Base-by-base conservation (phyloP, 441 rosid species). In the Pelargonium fulgidum region DNA sequence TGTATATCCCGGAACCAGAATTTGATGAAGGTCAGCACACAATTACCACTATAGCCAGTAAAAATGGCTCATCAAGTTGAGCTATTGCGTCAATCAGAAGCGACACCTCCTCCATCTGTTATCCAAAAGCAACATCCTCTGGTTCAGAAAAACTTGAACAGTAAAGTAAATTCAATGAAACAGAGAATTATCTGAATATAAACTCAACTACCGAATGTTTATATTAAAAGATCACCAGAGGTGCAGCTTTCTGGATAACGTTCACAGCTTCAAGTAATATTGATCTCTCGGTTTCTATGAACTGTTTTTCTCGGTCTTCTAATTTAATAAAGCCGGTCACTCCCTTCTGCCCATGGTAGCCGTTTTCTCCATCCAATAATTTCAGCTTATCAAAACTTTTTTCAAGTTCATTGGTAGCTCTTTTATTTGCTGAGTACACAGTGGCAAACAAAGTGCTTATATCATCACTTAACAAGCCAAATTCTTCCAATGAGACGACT, bases 21-120 rank as follows among this genome's bases (percentile, higher is more conserved):
- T 87, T 89, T 84, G 90, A 86, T 77, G 99, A 83, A 87, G 90
- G 87, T 94, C 93, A 90, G 96, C 93, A 86, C 96, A 83, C 92
- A 86, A 88, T 91, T 94, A 94, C 97, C 96, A 90, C 97, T 88
- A 94, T 91, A 74, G 84, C 97, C 93, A 90, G 88, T 48, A 88
- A 84, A 87, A 91, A 89, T 41, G 99, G 97, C 85, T 90, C 96
- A 82, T 94, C 94, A 73, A 94, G 85, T 82, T 85, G 92, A 80
- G 97, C 83, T 76, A 84, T 85, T 22, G 96, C 96, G 81, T 90
- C 97, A 68, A 85, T 67, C 75, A 94, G 93, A 77, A 91, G 94
- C 24, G 99, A 87, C 77, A 87, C 83, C 86, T 94, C 97, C 89
- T 89, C 89, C 97, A 90, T 91, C 96, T 91, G 89, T 59, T 75